These are phyloP conservation scores for Nematodospora valgi DNA, from an alignment of 805 yeast species.

Conservation along the genomic window DNA sequence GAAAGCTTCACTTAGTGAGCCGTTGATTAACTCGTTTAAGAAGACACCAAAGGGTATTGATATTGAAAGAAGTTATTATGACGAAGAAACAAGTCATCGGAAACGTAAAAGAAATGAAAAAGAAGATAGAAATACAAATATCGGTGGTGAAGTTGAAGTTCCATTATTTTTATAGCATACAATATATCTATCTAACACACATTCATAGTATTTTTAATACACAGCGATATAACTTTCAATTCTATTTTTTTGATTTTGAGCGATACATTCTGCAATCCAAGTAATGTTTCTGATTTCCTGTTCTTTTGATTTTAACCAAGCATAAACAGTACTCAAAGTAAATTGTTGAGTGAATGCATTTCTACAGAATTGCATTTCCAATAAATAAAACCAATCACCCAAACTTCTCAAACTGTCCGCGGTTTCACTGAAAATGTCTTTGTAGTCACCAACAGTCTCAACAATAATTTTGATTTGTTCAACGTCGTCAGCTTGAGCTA, in stretches of 20 bases:
- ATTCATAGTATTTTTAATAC: conserved; percentile 46
- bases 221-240: conserved; percentile 89
- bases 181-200: not conserved
- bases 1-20: not conserved
- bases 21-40: conserved; percentile 2
- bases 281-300: conserved; percentile 96
- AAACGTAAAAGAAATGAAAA: too few relatives aligned
- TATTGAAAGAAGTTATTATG: conserved; percentile 2
- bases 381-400: conserved; percentile 91
- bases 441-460: conserved; percentile 63
- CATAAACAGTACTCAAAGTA: conserved; percentile 87
- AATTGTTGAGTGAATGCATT: conserved; percentile 97
- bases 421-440: conserved; percentile 46
- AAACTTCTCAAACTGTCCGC: conserved; percentile 51
- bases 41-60: not conserved
- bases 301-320: conserved; percentile 93
- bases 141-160: conserved; percentile 44
- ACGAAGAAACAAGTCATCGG: too few relatives aligned
- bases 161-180: conserved; percentile 35
- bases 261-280: conserved; percentile 99
- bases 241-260: conserved; percentile 95
- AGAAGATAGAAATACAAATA: conserved; percentile 12
- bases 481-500: conserved; percentile 77
- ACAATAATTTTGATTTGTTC: conserved; percentile 74
- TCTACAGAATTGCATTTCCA: conserved; percentile 89